Evolutionary conservation across 2,329 filamentous ascomycete genomes (phyloP), one percentile per base, ranked within the genome.

Genomic region (Aspergillus uvarum): DNA sequence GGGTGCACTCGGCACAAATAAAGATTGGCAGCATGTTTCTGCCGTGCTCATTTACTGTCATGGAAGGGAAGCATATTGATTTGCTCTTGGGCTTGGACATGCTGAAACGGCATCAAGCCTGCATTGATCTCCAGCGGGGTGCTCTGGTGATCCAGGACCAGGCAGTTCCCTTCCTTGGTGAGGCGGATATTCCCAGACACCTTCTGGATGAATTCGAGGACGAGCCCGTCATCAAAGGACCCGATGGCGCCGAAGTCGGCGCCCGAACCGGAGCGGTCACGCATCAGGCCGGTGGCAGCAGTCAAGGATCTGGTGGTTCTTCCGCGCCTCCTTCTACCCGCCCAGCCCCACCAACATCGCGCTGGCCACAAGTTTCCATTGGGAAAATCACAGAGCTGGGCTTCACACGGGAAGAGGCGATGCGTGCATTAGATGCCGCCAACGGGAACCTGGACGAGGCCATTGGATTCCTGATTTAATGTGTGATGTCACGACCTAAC

Each of bases 41-140:
- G 67, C 89, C 94, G 2, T 98, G 93, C 79, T 95, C 92, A 61
- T 99, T 99, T 76, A 99, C 95, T 3, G 95, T 99, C 72, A 99
- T 99, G 95, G 95, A 99, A 79, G 95, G 95, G 65, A 99, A 98
- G 77, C 88, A 92, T 55, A 95, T 99, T 24, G 95, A 98, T 74
- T 82, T 99, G 19, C 84, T 99, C 2, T 85, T 99, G 12, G 95
- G 95, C 3, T 81, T 99, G 47, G 95, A 99, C 76, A 99, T 99
- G 91, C 83, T 99, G 63, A 97, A 96, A 79, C 87, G 95, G 44
- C 93, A 98, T 77, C 94, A 96, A 77, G 95, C 94, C 38, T 90
- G 85, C 68, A 94, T 99, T 70, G 95, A 99, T 74, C 83, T 99
- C 12, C 85, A 87, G 64, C 89, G 89, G 70, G 92, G 95, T 70